phyloP scores from a whole-genome alignment of 2,329 filamentous ascomycete genomes.

The Aspergillus aculeatinus region DNA sequence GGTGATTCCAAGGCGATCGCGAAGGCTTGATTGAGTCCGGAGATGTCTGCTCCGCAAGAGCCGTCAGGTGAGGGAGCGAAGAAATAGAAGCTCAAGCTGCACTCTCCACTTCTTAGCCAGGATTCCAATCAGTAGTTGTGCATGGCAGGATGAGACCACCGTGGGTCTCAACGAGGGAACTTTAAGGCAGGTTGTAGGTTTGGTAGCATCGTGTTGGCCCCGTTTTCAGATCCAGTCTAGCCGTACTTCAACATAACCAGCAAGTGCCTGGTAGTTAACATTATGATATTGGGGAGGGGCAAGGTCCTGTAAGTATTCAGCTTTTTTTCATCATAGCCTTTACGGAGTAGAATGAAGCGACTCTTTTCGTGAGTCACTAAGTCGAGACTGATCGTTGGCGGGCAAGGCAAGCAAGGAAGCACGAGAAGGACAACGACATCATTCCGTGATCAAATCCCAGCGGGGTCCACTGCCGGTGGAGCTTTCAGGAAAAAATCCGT shows the following conservation, averaged over 20 bases:
- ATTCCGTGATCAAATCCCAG: constrained; percentile 3
- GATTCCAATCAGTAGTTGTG: constrained; percentile 16
- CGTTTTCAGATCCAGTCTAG: background rate
- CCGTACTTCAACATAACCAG: background rate
- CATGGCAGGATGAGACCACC: constrained; percentile 12
- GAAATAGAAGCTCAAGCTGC: constrained; percentile 9
- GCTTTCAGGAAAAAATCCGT: constrained; percentile 1
- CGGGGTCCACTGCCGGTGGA: constrained; percentile 2
- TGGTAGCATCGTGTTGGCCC: background rate
- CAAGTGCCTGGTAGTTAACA: too few relatives aligned
- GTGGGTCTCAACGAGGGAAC: constrained; percentile 17
- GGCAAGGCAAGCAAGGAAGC: background rate
- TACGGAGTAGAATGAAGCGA: too few relatives aligned
- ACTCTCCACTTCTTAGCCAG: constrained; percentile 11
- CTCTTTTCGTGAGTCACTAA: too few relatives aligned
- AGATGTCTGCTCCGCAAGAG: constrained; percentile 22
- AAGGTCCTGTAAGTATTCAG: too few relatives aligned
- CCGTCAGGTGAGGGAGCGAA: constrained; percentile 10
- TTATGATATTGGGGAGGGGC: too few relatives aligned
- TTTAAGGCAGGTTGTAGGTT: constrained; percentile 9
- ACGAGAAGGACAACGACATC: background rate
- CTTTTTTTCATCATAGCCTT: too few relatives aligned
- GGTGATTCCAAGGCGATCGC: background rate
- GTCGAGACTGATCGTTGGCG: background rate
- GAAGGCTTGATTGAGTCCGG: constrained; percentile 12